These are phyloP conservation scores for Proliferodiscus dingleyae DNA, from an alignment of 2,329 filamentous ascomycete species.

Conservation along the genomic window DNA sequence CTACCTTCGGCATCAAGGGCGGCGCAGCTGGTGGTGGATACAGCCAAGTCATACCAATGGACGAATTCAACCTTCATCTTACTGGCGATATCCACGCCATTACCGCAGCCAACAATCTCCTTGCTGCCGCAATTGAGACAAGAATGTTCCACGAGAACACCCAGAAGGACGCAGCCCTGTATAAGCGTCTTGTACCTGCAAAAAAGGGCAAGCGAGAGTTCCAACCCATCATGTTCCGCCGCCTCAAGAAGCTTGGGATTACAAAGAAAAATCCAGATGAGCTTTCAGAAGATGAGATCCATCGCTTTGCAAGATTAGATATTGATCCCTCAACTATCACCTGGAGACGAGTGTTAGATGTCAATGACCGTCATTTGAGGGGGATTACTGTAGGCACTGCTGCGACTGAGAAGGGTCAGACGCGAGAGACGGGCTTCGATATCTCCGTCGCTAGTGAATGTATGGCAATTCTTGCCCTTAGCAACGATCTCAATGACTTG, in stretches of 20 bases:
- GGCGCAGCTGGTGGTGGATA: slow-evolving; percentile 96
- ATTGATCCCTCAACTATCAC: slow-evolving; percentile 97
- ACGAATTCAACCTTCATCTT: slow-evolving; percentile 97
- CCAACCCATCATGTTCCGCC: slow-evolving; percentile 83
- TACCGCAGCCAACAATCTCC: slow-evolving; percentile 91
- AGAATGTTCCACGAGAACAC: slow-evolving; percentile 98
- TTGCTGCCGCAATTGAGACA: slow-evolving; percentile 94
- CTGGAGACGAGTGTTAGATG: slow-evolving; percentile 92
- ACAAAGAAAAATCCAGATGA: slow-evolving; percentile 91
- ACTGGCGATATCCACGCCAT: slow-evolving; percentile 98
- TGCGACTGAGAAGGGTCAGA: slow-evolving; percentile 83
- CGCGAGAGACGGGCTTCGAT: slow-evolving; percentile 88
- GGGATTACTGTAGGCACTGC: slow-evolving; percentile 86
- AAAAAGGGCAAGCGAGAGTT: slow-evolving; percentile 91
- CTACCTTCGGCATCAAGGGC: slow-evolving; percentile 98
- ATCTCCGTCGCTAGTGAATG: slow-evolving; percentile 97
- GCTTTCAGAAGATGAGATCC: slow-evolving; percentile 83
- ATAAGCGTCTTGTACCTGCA: slow-evolving; percentile 76
- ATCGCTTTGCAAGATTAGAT: slow-evolving; percentile 84
- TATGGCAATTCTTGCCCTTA: slow-evolving; percentile 96
- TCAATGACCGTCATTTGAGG: slow-evolving; percentile 92
- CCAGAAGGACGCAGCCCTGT: slow-evolving; percentile 85
- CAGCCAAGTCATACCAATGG: slow-evolving; percentile 99
- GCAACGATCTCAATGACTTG: slow-evolving; percentile 82
- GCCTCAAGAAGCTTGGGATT: slow-evolving; percentile 92